Conservation (phyloP, 176 grass and related monocot species). For the Microstegium vimineum region DNA sequence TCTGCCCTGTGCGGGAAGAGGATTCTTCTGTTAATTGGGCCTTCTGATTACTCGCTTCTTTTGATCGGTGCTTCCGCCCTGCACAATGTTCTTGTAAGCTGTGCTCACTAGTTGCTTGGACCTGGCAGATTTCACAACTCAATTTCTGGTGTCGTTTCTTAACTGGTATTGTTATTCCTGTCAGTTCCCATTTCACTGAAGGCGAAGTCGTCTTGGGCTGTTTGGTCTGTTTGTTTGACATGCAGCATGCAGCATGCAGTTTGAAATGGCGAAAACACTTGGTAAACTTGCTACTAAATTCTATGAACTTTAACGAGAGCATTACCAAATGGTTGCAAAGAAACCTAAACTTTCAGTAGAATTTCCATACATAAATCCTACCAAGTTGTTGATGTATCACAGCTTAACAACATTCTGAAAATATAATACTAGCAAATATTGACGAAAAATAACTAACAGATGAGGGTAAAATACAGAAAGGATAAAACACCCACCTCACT, state of each 20-base stretch:
- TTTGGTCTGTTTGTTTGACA: not conserved
- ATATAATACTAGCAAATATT: not conserved
- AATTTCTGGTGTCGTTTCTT: not conserved
- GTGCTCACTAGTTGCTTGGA: not conserved
- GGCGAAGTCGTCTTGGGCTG: not conserved
- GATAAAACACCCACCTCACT: not conserved
- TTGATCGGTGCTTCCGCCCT: constrained; percentile 33
- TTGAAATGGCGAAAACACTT: not conserved
- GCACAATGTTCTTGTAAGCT: constrained; percentile 1
- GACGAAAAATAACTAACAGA: not conserved
- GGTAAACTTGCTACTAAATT: not conserved
- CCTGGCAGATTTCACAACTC: constrained; percentile 19
- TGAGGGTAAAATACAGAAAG: not conserved
- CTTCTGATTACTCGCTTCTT: not conserved
- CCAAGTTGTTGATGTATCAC: not conserved
- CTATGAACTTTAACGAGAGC: not conserved
- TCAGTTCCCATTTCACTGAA: not conserved
- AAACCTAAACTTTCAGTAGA: not conserved
- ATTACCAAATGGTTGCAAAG: not conserved
- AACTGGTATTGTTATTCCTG: constrained; percentile 23
- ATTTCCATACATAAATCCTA: not conserved
- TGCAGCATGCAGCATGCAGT: not conserved
- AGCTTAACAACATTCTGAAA: not conserved
- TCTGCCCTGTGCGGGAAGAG: not conserved
- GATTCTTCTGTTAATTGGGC: not conserved